phyloP scores from a whole-genome alignment of 2,329 filamentous ascomycete genomes.

The Colletotrichum tamarilloi region DNA sequence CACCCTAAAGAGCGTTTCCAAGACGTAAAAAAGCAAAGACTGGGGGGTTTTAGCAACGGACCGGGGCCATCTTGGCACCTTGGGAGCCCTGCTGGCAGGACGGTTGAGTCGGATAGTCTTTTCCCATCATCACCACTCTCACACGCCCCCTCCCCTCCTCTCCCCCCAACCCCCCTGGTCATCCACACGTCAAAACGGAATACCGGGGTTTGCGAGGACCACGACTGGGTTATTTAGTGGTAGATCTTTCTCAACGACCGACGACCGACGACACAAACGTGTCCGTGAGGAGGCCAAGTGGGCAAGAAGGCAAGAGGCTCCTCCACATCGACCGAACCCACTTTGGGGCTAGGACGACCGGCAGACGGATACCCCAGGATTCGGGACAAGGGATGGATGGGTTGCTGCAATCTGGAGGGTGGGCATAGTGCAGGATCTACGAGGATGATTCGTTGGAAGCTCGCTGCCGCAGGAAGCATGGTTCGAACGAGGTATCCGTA shows the following conservation, averaged over 20 bases:
- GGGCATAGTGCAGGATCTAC: slow-evolving; percentile 1
- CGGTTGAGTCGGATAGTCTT: slow-evolving; percentile 6
- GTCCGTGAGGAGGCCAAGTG: background rate
- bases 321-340: background rate
- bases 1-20: background rate
- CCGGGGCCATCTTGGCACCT: slow-evolving; percentile 15
- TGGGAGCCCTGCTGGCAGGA: slow-evolving; percentile 6
- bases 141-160: too few species aligned
- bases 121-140: background rate
- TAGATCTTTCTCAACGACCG: background rate
- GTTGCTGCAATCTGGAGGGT: background rate
- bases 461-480: background rate
- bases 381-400: slow-evolving; percentile 26
- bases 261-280: background rate
- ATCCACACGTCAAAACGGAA: background rate
- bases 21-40: background rate
- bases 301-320: too few species aligned
- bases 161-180: too few species aligned
- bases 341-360: slow-evolving; percentile 7
- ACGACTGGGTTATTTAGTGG: background rate
- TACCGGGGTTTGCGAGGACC: background rate
- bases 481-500: background rate
- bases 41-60: slow-evolving; percentile 5
- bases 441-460: slow-evolving; percentile 16
- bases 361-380: background rate